A percentile compares a stretch with the other conserved stretches of the same genome.
Evolutionary conservation across 2,329 filamentous ascomycete species (phyloP).

Genomic region (Lachnellula willkommii): DNA sequence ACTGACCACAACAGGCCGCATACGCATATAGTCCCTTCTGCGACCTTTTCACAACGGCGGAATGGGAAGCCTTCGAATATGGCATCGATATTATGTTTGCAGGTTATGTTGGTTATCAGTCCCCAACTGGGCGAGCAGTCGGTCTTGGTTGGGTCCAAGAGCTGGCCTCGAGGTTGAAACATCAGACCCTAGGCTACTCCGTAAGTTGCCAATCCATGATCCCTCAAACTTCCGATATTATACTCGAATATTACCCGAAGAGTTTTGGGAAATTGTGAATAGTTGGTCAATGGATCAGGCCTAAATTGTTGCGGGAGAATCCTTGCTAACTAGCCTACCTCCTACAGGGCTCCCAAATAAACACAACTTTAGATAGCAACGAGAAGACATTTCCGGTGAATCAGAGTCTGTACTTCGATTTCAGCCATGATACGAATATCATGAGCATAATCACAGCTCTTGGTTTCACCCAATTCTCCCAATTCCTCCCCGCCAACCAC

Average conservation of each 20-base stretch:
- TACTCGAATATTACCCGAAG: too few relatives aligned
- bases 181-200: constrained; percentile 57
- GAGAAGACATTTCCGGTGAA: constrained; percentile 66
- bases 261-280: too few relatives aligned
- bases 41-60: constrained; percentile 66
- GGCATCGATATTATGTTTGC: constrained; percentile 62
- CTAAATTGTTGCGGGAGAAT: neutral
- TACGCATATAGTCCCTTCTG: constrained; percentile 72
- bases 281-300: too few relatives aligned
- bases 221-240: too few relatives aligned
- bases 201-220: neutral
- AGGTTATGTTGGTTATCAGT: constrained; percentile 38
- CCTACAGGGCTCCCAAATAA: constrained; percentile 49
- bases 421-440: constrained; percentile 73
- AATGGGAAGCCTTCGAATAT: constrained; percentile 71
- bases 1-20: constrained; percentile 44
- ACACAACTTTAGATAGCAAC: constrained; percentile 65
- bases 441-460: constrained; percentile 66
- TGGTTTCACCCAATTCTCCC: constrained; percentile 63
- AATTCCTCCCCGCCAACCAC: constrained; percentile 49
- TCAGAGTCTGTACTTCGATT: constrained; percentile 71
- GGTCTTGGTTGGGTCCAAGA: constrained; percentile 71
- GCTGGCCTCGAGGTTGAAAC: constrained; percentile 62
- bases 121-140: constrained; percentile 51
- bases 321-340: neutral